phyloP scores from a whole-genome alignment of 805 yeast species.

The Yarrowia sp. region DNA sequence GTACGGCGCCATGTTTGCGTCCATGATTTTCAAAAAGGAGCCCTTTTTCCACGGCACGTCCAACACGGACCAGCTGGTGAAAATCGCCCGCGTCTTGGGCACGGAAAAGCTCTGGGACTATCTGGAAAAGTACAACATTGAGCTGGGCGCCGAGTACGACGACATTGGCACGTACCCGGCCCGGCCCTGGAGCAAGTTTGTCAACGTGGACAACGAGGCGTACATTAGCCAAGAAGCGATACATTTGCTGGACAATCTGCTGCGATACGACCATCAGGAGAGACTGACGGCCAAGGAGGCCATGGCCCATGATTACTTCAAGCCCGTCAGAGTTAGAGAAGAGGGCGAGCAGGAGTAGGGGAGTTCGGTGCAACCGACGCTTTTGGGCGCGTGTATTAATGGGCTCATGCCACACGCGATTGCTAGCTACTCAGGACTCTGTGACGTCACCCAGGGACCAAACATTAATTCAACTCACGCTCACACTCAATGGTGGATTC shows the following conservation, averaged over 20 bases:
- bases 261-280: slow-evolving; percentile 82
- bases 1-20: slow-evolving; percentile 87
- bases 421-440: not conserved
- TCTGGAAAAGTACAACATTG: slow-evolving; percentile 65
- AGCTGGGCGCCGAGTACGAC: slow-evolving; percentile 70
- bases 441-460: not conserved
- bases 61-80: slow-evolving; percentile 85
- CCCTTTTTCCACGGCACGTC: slow-evolving; percentile 91
- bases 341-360: slow-evolving; percentile 18
- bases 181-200: slow-evolving; percentile 79
- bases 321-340: slow-evolving; percentile 33
- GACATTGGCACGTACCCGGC: slow-evolving; percentile 70
- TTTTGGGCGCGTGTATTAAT: not conserved
- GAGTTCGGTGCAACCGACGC: not conserved
- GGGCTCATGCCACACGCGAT: not conserved
- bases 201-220: slow-evolving; percentile 65
- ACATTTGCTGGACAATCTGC: slow-evolving; percentile 69
- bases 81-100: slow-evolving; percentile 83
- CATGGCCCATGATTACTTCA: slow-evolving; percentile 70
- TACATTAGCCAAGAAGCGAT: slow-evolving; percentile 67
- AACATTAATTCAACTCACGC: slow-evolving; percentile 5
- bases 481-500: not conserved
- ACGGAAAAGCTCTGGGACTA: slow-evolving; percentile 73
- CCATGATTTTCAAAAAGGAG: slow-evolving; percentile 84
- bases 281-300: slow-evolving; percentile 88